Conservation (phyloP, 352 stramenopile species). For the Globisporangium okanoganense region DNA sequence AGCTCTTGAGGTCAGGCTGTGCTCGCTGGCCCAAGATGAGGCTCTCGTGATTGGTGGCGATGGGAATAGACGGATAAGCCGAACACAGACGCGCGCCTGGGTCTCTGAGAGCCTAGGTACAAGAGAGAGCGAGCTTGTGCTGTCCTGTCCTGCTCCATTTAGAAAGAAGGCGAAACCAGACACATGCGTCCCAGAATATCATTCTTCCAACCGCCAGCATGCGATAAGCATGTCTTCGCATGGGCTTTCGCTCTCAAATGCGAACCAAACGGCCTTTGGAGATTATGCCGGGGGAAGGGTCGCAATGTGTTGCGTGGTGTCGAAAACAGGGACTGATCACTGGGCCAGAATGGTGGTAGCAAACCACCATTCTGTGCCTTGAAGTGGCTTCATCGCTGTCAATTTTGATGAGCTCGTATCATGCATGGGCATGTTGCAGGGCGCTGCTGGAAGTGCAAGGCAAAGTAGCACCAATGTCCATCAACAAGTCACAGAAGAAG, state of each 20-base stretch:
- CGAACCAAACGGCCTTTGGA: neutral
- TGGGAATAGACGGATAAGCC: neutral
- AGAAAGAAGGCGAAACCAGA: neutral
- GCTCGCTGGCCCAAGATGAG: too few species aligned
- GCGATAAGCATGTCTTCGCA: neutral
- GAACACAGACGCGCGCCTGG: neutral
- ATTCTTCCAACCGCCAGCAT: neutral
- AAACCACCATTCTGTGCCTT: conserved; percentile 1
- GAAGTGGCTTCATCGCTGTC: neutral
- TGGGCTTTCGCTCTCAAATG: neutral
- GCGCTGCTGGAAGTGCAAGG: neutral
- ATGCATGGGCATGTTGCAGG: neutral
- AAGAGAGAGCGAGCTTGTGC: neutral
- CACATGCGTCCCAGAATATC: neutral
- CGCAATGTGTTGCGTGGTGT: neutral
- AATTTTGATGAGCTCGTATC: neutral
- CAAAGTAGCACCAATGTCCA: neutral
- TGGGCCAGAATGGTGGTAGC: neutral
- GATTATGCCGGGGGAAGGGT: neutral
- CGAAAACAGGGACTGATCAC: neutral
- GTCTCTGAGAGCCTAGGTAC: neutral
- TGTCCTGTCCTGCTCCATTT: conserved; percentile 2
- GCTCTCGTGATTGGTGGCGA: too few species aligned
- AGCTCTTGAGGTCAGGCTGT: neutral
- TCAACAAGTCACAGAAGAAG: neutral